Base-by-base conservation (phyloP, 345 rosid species). In the Alliaria petiolata region DNA sequence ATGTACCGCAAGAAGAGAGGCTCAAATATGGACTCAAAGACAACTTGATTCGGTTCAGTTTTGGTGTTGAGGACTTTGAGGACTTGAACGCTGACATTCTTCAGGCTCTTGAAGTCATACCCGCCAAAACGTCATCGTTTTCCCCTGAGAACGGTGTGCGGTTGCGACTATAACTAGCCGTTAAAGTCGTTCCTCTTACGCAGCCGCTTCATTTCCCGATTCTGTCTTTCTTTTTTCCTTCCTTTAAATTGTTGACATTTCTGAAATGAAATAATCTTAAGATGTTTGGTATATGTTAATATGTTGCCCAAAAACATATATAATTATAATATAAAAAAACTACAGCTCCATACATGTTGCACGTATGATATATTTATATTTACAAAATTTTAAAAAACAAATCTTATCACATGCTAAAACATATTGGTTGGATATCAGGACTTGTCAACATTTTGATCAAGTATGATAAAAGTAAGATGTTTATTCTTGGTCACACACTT, bases 21-120 rank as follows among this genome's bases (percentile, higher is more conserved):
- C 82, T 58, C 0, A 86, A 81, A 71, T 83, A 83, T 20, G 96
- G 95, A 75, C 82, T 93, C 6, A 80, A 62, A 83, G 98, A 93
- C 55, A 93, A 85, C 85, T 66, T 90, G 84, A 83, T 93, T 53
- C 86, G 97, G 20, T 93, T 93, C 80, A 87, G 93, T 77, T 89
- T 89, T 44, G 97, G 97, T 44, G 86, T 87, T 14, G 98, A 93
- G 79, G 97, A 82, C 84, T 87, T 93, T 0, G 83, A 93, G 7
- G 93, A 93, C 76, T 8, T 93, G 71, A 84, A 90, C 81, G 85
- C 86, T 33, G 97, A 90, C 72, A 3, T 90, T 11, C 80, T 93
- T 67, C 97, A 93, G 69, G 95, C 95, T 50, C 85, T 91, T 58
- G 86, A 81, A 6, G 7, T 79, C 76, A 83, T 34, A 2, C 45